Evolutionary conservation across 2,329 filamentous ascomycete genomes (phyloP).

Genomic region (Alternaria gansuensis): DNA sequence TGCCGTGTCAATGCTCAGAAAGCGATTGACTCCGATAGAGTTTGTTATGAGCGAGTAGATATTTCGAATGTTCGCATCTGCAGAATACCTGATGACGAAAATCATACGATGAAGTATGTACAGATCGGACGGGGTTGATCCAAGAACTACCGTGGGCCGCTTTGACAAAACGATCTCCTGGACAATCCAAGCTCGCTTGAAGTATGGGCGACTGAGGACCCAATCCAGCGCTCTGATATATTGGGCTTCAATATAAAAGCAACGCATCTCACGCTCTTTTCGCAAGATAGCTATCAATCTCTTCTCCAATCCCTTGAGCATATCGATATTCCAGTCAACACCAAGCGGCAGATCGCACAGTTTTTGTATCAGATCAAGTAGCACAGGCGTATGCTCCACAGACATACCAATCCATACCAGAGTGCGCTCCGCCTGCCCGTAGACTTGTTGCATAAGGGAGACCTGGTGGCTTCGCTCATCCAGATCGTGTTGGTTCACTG

Average conservation of each 20-base stretch:
- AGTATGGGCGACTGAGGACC: slow-evolving; percentile 1
- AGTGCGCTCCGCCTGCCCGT: slow-evolving; percentile 6
- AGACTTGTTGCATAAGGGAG: slow-evolving; percentile 3
- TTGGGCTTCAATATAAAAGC: neutral
- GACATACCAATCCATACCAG: slow-evolving; percentile 7
- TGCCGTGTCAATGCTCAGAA: neutral
- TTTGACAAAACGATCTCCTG: slow-evolving; percentile 1
- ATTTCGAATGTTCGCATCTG: neutral
- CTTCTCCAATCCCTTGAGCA: neutral
- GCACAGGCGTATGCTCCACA: neutral
- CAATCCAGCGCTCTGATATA: neutral
- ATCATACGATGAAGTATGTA: slow-evolving; percentile 1
- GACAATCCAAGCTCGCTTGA: slow-evolving; percentile 6
- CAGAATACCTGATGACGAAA: slow-evolving; percentile 2
- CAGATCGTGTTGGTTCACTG: slow-evolving; percentile 2
- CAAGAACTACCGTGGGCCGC: slow-evolving; percentile 1
- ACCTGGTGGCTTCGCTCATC: slow-evolving; percentile 5
- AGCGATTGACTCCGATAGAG: neutral
- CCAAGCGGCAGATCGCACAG: neutral
- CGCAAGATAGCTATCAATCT: neutral
- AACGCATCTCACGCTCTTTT: neutral
- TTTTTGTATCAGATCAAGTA: neutral
- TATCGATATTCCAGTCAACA: neutral
- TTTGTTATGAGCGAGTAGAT: neutral
- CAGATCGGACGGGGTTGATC: neutral